These are phyloP conservation scores for Gonapodya prolifera DNA, from an alignment of 192 early-diverging fungal species.

Conservation along the genomic window DNA sequence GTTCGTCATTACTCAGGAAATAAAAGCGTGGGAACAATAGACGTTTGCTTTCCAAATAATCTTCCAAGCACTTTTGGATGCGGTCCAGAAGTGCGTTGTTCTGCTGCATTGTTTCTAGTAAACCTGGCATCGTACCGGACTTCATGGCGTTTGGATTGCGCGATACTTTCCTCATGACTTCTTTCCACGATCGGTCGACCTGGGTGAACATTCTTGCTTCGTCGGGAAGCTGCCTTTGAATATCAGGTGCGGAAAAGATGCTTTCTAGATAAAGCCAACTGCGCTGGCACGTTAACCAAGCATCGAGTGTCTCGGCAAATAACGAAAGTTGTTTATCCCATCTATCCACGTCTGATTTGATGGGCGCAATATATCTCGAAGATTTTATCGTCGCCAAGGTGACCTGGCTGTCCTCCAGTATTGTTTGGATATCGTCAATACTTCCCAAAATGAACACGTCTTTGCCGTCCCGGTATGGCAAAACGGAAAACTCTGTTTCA, in stretches of 20 bases:
- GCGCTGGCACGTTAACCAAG: slow-evolving; percentile 51
- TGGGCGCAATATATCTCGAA: slow-evolving; percentile 46
- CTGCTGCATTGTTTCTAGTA: slow-evolving; percentile 37
- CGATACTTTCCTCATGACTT: slow-evolving; percentile 36
- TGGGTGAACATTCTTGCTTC: slow-evolving; percentile 46
- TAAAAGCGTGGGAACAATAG: slow-evolving; percentile 53
- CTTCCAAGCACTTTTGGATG: slow-evolving; percentile 50
- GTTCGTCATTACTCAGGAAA: slow-evolving; percentile 44
- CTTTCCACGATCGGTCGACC: slow-evolving; percentile 42
- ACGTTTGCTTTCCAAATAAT: slow-evolving; percentile 53
- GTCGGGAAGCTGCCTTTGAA: slow-evolving; percentile 47
- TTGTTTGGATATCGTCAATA: slow-evolving; percentile 50
- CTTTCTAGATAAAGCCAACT: slow-evolving; percentile 53
- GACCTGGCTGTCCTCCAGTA: slow-evolving; percentile 53
- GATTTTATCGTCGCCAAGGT: slow-evolving; percentile 57
- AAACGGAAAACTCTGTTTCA: slow-evolving; percentile 49
- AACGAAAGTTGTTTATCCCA: slow-evolving; percentile 48
- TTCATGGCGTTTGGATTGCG: slow-evolving; percentile 46
- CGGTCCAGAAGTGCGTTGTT: slow-evolving; percentile 41
- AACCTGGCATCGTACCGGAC: slow-evolving; percentile 37
- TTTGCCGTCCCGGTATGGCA: slow-evolving; percentile 35
- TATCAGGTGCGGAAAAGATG: slow-evolving; percentile 53
- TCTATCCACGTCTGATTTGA: slow-evolving; percentile 46
- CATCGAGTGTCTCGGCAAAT: slow-evolving; percentile 37
- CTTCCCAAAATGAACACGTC: slow-evolving; percentile 33